Evolutionary conservation across 2,329 filamentous ascomycete species (phyloP).

Genomic region (Exophiala mesophila): DNA sequence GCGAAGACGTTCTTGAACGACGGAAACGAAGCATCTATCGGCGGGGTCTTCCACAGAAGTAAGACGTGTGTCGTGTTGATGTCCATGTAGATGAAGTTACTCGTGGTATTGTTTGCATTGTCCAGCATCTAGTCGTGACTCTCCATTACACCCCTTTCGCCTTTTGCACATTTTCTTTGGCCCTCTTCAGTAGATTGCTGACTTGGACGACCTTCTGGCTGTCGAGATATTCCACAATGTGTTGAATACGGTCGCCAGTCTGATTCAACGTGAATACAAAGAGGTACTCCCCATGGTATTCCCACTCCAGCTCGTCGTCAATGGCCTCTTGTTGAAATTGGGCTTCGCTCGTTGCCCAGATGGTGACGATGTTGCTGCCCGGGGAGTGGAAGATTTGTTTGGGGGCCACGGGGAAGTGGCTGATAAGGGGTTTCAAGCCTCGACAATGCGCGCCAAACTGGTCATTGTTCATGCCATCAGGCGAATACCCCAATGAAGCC

Average conservation of each 20-base stretch:
- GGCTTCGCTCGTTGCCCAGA: constrained; percentile 29
- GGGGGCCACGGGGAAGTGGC: constrained; percentile 16
- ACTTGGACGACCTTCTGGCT: constrained; percentile 23
- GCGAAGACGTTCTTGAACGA: too few species aligned
- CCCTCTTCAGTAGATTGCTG: background rate
- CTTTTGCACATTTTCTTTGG: background rate
- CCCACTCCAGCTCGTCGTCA: constrained; percentile 27
- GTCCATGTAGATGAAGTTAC: too few species aligned
- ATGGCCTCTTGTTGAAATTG: constrained; percentile 28
- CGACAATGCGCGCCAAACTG: constrained; percentile 12
- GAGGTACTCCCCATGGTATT: constrained; percentile 32
- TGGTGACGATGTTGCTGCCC: constrained; percentile 22
- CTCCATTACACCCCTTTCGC: too few species aligned
- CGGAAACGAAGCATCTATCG: too few species aligned
- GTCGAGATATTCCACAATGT: constrained; percentile 32
- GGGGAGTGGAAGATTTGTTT: constrained; percentile 16
- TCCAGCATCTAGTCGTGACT: too few species aligned
- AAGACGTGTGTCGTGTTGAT: too few species aligned
- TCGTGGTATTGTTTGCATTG: too few species aligned
- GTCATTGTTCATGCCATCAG: constrained; percentile 9
- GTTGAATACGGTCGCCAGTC: constrained; percentile 28
- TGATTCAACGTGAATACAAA: constrained; percentile 32
- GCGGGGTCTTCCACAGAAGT: too few species aligned
- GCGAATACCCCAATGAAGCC: constrained; percentile 4
- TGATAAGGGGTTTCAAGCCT: constrained; percentile 9